phyloP scores from a whole-genome alignment of 106 monocot species.

The Dioscorea zingiberensis region DNA sequence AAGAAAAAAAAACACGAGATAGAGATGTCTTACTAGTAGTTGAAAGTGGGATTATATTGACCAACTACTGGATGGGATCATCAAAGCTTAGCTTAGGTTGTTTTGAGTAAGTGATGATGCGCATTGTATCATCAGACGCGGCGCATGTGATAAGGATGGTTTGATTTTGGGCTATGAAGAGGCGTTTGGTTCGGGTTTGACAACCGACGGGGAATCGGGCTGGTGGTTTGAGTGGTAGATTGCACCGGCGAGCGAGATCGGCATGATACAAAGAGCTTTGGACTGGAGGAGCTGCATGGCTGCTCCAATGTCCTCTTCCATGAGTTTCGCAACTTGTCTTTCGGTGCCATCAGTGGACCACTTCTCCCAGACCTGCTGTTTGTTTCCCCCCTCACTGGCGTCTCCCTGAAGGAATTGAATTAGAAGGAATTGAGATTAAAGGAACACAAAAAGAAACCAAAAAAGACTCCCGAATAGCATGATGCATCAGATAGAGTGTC shows the following conservation, averaged over 20 bases:
- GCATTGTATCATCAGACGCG: too few relatives aligned
- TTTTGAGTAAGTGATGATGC: too few relatives aligned
- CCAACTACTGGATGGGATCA: too few relatives aligned
- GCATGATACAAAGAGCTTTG: constrained; percentile 66
- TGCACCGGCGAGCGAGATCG: constrained; percentile 43
- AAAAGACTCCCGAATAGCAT: too few relatives aligned
- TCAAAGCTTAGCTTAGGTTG: too few relatives aligned
- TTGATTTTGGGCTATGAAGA: constrained; percentile 18
- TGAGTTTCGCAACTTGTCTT: constrained; percentile 55
- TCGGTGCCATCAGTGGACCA: constrained; percentile 64
- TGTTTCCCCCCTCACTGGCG: constrained; percentile 29
- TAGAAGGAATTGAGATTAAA: too few relatives aligned
- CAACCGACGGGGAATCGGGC: constrained; percentile 17
- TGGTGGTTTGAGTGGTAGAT: constrained; percentile 46
- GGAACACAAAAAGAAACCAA: too few relatives aligned
- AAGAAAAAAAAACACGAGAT: not conserved
- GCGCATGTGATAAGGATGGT: too few relatives aligned
- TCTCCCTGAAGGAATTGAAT: constrained; percentile 28
- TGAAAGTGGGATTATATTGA: too few relatives aligned
- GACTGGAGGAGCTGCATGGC: constrained; percentile 73
- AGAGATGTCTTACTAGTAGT: not conserved
- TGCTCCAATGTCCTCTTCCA: constrained; percentile 62
- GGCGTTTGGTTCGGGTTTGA: constrained; percentile 60
- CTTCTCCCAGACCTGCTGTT: constrained; percentile 48
- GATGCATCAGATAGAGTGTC: too few relatives aligned